These are phyloP conservation scores for Colletotrichum sidae DNA, from an alignment of 2,329 filamentous ascomycete species.

Conservation along the genomic window DNA sequence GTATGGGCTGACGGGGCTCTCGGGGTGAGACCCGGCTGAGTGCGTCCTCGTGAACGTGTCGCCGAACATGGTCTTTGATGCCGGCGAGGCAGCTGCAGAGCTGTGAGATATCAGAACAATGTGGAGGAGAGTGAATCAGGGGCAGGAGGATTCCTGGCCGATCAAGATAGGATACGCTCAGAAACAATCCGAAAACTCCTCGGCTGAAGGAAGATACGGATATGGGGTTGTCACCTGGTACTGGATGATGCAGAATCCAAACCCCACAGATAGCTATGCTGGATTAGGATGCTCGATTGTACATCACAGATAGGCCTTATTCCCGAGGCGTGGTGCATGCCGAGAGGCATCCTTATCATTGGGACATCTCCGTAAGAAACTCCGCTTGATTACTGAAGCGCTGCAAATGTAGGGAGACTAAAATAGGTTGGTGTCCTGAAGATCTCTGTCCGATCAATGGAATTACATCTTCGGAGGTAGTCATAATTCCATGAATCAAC, in stretches of 20 bases:
- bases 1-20: constrained; percentile 32
- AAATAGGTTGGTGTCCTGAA: too few species aligned
- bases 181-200: not conserved
- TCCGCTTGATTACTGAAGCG: too few species aligned
- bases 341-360: constrained; percentile 2
- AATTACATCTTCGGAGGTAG: too few species aligned
- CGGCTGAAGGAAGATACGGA: not conserved
- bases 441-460: too few species aligned
- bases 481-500: too few species aligned
- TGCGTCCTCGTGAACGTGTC: not conserved
- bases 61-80: constrained; percentile 17
- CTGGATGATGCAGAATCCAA: not conserved
- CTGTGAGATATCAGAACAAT: not conserved
- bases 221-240: not conserved
- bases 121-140: not conserved
- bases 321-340: not conserved
- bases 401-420: too few species aligned
- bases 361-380: too few species aligned
- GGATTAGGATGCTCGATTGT: not conserved
- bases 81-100: not conserved
- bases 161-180: not conserved
- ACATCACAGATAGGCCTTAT: constrained; percentile 9
- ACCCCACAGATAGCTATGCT: constrained; percentile 13
- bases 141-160: constrained; percentile 29
- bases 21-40: constrained; percentile 3